Conservation (phyloP, 192 early-diverging fungal species). For the Phlyctochytrium planicorne region DNA sequence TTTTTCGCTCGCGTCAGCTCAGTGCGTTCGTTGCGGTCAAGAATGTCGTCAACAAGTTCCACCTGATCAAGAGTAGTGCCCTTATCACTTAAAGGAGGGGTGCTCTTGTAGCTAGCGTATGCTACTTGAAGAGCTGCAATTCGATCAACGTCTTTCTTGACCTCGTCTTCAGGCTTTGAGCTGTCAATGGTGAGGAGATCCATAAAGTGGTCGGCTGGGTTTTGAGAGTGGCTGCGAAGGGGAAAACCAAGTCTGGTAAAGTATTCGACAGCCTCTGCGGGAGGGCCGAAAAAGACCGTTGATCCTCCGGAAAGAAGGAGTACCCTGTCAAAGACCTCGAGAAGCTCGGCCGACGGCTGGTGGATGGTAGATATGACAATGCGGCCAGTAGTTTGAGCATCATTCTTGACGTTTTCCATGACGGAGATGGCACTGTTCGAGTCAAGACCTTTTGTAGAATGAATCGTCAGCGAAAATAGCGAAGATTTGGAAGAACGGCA, state of each 20-base stretch:
- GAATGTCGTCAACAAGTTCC: too few relatives aligned
- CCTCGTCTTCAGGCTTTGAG: too few relatives aligned
- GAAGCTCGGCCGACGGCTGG: constrained; percentile 73
- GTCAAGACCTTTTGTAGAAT: too few relatives aligned
- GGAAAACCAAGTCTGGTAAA: constrained; percentile 41
- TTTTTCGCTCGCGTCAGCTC: too few relatives aligned
- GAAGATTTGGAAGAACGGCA: too few relatives aligned
- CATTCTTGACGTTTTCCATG: constrained; percentile 55
- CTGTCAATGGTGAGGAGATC: constrained; percentile 42
- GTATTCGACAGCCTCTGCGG: constrained; percentile 31
- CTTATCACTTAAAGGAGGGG: too few relatives aligned
- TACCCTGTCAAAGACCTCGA: constrained; percentile 75
- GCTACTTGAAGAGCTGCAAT: too few relatives aligned
- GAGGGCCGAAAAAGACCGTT: constrained; percentile 43
- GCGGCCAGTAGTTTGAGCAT: constrained; percentile 50
- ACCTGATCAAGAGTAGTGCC: too few relatives aligned
- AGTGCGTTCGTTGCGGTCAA: too few relatives aligned
- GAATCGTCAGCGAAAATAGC: too few relatives aligned
- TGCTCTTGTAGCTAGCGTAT: too few relatives aligned
- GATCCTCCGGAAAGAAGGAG: constrained; percentile 66
- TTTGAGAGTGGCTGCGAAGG: not conserved
- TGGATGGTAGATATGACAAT: constrained; percentile 81
- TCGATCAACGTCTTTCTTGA: too few relatives aligned
- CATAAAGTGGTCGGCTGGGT: constrained; percentile 35
- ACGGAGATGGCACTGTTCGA: constrained; percentile 60